phyloP scores from a whole-genome alignment of 1,139 yeast genomes.

The Debaryomyces sp. region DNA sequence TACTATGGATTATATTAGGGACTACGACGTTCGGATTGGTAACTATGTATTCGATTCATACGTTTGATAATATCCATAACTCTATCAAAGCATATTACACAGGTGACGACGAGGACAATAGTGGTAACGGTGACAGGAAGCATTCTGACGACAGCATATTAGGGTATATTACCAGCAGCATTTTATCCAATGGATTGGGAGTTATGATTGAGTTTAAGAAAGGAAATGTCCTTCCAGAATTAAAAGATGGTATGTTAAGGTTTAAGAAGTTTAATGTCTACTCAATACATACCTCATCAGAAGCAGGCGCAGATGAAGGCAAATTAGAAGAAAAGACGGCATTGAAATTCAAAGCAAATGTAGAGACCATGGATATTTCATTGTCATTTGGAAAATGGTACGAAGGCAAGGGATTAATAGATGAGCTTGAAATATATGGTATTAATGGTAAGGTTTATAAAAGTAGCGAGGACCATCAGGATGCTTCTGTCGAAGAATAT shows the following conservation, averaged over 20 bases:
- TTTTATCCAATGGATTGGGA: constrained; percentile 45
- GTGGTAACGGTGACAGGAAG: constrained; percentile 12
- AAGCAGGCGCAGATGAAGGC: constrained; percentile 16
- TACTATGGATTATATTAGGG: constrained; percentile 62
- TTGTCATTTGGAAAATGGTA: constrained; percentile 72
- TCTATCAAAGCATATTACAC: constrained; percentile 15
- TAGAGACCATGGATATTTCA: constrained; percentile 59
- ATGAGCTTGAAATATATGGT: constrained; percentile 64
- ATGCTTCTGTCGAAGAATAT: background rate
- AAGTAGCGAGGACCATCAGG: background rate
- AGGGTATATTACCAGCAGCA: constrained; percentile 37
- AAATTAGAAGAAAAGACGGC: background rate
- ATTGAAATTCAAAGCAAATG: constrained; percentile 38
- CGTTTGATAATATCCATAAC: constrained; percentile 36
- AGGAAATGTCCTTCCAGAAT: constrained; percentile 45
- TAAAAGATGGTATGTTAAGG: constrained; percentile 62
- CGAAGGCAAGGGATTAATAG: constrained; percentile 65
- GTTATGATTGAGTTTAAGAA: constrained; percentile 37
- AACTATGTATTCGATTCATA: constrained; percentile 50
- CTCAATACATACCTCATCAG: constrained; percentile 16
- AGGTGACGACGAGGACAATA: constrained; percentile 15
- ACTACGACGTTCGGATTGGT: constrained; percentile 66
- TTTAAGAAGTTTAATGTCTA: constrained; percentile 53
- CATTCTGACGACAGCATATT: constrained; percentile 29
- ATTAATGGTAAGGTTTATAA: constrained; percentile 53